Base-by-base conservation (phyloP, 495 filamentous ascomycete genomes). In the Penicillium waksmanii region DNA sequence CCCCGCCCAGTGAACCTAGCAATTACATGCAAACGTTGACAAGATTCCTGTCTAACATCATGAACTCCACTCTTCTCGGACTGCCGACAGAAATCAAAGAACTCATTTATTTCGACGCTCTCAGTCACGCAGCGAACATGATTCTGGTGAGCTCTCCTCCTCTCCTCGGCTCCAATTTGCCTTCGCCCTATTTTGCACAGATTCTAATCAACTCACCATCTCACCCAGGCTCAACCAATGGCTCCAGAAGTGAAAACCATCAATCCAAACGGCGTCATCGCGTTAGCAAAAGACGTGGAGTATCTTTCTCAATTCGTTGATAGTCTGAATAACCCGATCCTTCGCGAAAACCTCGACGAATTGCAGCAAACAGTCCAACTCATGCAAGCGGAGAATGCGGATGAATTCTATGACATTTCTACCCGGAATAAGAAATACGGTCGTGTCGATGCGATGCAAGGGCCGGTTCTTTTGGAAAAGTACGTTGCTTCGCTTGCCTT, bases 11-110 rank as follows among this genome's bases (percentile, higher is more conserved):
- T 6, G 87, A 95, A 61, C 88, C 93, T 5, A 92, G 89, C 71
- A 91, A 87, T 59, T 98, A 98, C 79, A 96, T 98, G 86, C 87
- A 90, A 68, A 96, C 94, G 19, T 77, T 98, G 65, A 98, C 93
- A 1, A 83, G 85, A 9, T 98, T 97, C 69, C 81, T 98, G n/a
- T 89, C 89, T 1, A 96, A 96, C 66, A 98, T 96, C 66, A 97
- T 98, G 93, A 90, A 85, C 68, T 95, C 92, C 3, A 95, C 93
- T 0, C 81, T 98, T 7, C 84, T 98, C 4, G 93, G 93, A 12
- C 80, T 98, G 27, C 95, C 95, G 0, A 87, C 89, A 3, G 91
- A 96, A 63, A 98, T 98, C 74, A 97, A 97, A 73, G 92, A 96
- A 69, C 84, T 97, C 34, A 96, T 98, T 59, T 98, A 98, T 73